These are phyloP conservation scores for Gnomoniopsis smithogilvyi DNA, from an alignment of 2,329 filamentous ascomycete species.

Conservation along the genomic window DNA sequence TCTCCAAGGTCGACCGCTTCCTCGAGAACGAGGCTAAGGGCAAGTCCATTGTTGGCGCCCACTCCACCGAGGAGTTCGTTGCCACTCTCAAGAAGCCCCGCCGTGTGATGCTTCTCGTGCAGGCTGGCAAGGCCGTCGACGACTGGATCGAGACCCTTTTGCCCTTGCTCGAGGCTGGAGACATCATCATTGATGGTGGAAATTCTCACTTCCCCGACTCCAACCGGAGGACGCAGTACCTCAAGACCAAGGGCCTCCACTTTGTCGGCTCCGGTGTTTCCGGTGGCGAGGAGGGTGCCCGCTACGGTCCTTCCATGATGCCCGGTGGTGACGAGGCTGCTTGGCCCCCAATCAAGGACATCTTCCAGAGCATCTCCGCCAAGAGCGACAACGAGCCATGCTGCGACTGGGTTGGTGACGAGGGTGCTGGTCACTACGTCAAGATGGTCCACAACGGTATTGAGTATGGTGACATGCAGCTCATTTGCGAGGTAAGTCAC, in stretches of 20 bases:
- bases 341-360: slow-evolving; percentile 97
- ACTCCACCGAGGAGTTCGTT: slow-evolving; percentile 91
- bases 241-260: slow-evolving; percentile 80
- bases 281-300: slow-evolving; percentile 98
- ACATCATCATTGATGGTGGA: slow-evolving; percentile 99
- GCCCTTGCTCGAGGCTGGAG: slow-evolving; percentile 75
- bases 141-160: slow-evolving; percentile 97
- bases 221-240: slow-evolving; percentile 94
- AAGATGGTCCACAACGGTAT: slow-evolving; percentile 99
- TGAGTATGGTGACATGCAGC: slow-evolving; percentile 99
- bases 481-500: slow-evolving; percentile 89
- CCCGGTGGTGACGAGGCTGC: slow-evolving; percentile 97
- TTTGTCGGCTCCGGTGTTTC: slow-evolving; percentile 98
- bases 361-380: slow-evolving; percentile 96
- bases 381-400: slow-evolving; percentile 97
- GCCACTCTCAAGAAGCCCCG: slow-evolving; percentile 96
- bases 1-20: slow-evolving; percentile 96
- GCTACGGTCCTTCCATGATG: slow-evolving; percentile 97
- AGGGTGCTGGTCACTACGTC: slow-evolving; percentile 99
- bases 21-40: slow-evolving; percentile 88
- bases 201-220: slow-evolving; percentile 99
- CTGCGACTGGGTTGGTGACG: slow-evolving; percentile 99
- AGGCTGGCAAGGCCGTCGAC: slow-evolving; percentile 96
- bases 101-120: slow-evolving; percentile 97
- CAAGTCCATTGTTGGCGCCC: slow-evolving; percentile 92